A percentile compares a stretch with the other conserved stretches of the same genome.
Evolutionary conservation across 148 eudicot species (phyloP).

Genomic region (Chenopodium quinoa): DNA sequence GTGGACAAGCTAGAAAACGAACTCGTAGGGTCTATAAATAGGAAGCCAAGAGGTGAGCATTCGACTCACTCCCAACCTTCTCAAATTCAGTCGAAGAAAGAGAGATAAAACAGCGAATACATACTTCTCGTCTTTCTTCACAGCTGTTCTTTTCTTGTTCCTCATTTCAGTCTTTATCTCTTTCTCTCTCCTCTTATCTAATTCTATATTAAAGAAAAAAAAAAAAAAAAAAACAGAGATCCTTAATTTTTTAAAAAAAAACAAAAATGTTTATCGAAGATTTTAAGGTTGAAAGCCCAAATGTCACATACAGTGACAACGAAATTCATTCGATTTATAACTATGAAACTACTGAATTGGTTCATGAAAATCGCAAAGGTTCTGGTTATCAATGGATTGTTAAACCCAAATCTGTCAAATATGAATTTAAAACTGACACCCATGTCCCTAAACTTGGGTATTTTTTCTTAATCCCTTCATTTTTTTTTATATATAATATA

Average conservation of each 20-base stretch:
- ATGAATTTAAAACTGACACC: slow-evolving; percentile 77
- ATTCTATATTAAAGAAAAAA: no score
- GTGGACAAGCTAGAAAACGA: slow-evolving; percentile 12
- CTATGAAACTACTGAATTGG: slow-evolving; percentile 88
- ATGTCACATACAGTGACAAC: slow-evolving; percentile 69
- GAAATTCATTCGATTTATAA: slow-evolving; percentile 79
- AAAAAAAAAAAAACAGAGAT: background rate
- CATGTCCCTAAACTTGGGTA: slow-evolving; percentile 92
- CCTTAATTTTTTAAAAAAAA: background rate
- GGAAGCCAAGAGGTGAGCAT: background rate
- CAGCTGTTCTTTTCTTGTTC: background rate
- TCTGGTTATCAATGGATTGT: slow-evolving; percentile 81
- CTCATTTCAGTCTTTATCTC: background rate
- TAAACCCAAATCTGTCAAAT: slow-evolving; percentile 81
- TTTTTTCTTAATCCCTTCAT: background rate
- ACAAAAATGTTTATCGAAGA: slow-evolving; percentile 79
- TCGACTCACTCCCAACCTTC: background rate
- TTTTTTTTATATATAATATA: background rate
- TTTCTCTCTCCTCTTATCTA: background rate
- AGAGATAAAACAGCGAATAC: background rate
- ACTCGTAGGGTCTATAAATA: slow-evolving; percentile 23
- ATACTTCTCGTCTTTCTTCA: no score
- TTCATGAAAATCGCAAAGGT: slow-evolving; percentile 82
- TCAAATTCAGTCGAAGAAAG: background rate
- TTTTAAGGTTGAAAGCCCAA: slow-evolving; percentile 88